Conservation (phyloP, 352 stramenopile genomes). For the Globisporangium sylvaticum region DNA sequence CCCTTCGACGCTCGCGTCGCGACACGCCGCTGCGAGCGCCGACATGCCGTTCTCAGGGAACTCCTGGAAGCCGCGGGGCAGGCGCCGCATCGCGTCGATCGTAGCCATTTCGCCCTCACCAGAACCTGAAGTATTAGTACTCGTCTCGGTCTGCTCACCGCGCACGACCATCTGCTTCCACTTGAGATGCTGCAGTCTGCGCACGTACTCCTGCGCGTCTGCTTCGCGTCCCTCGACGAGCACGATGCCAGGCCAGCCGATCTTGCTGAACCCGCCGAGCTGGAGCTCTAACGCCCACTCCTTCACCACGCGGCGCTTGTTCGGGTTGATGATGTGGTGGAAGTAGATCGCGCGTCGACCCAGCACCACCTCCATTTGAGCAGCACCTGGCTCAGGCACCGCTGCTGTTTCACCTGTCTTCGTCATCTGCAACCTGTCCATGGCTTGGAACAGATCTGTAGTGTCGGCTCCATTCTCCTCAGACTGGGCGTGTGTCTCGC, state of each 20-base stretch:
- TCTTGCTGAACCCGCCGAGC: slow-evolving; percentile 74
- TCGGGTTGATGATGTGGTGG: slow-evolving; percentile 77
- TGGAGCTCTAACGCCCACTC: slow-evolving; percentile 67
- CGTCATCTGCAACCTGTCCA: neutral
- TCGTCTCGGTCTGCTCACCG: slow-evolving; percentile 54
- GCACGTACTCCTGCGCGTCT: slow-evolving; percentile 64
- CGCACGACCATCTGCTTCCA: slow-evolving; percentile 85
- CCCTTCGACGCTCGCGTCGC: slow-evolving; percentile 41
- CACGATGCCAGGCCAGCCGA: slow-evolving; percentile 78
- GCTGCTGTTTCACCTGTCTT: neutral
- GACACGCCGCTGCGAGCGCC: slow-evolving; percentile 45
- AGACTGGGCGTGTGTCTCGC: slow-evolving; percentile 13
- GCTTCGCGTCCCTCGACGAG: slow-evolving; percentile 60
- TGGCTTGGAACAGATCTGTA: neutral
- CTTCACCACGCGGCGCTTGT: slow-evolving; percentile 64
- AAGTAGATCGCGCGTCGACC: slow-evolving; percentile 78
- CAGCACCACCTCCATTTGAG: slow-evolving; percentile 13
- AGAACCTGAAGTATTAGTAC: neutral
- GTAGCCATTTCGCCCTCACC: neutral
- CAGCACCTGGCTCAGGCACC: neutral
- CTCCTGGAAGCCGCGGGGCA: slow-evolving; percentile 50
- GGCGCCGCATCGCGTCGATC: slow-evolving; percentile 28
- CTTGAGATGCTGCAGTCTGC: slow-evolving; percentile 59
- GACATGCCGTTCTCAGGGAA: slow-evolving; percentile 70
- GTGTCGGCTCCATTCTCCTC: neutral